These are phyloP conservation scores for Diaporthe sp. DNA, from an alignment of 2,329 filamentous ascomycete species.

Conservation along the genomic window DNA sequence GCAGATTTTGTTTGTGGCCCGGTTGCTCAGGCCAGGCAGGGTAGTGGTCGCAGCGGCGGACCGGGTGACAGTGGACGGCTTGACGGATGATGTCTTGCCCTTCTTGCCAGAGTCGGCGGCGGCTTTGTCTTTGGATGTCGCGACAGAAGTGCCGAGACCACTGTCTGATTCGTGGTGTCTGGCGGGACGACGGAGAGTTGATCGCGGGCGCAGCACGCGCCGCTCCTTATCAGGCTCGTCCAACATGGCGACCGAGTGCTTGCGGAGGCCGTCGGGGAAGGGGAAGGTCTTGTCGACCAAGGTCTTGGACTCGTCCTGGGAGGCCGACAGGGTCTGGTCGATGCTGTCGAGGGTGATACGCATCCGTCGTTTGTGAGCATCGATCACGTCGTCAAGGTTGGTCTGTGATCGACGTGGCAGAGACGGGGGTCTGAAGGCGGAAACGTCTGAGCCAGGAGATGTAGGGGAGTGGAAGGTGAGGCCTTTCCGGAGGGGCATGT, in stretches of 20 bases:
- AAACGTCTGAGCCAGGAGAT: slow-evolving; percentile 47
- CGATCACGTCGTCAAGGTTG: slow-evolving; percentile 78
- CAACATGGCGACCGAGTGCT: slow-evolving; percentile 66
- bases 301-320: slow-evolving; percentile 47
- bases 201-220: slow-evolving; percentile 66
- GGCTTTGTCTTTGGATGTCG: slow-evolving; percentile 68
- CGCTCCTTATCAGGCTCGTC: slow-evolving; percentile 58
- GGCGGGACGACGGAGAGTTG: slow-evolving; percentile 61
- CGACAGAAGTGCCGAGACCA: slow-evolving; percentile 86
- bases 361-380: slow-evolving; percentile 76
- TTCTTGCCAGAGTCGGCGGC: slow-evolving; percentile 58
- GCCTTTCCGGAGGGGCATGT: slow-evolving; percentile 75
- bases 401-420: slow-evolving; percentile 78
- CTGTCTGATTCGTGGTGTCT: slow-evolving; percentile 86
- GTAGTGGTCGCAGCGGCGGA: slow-evolving; percentile 65
- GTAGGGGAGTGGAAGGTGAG: slow-evolving; percentile 73
- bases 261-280: slow-evolving; percentile 70
- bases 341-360: slow-evolving; percentile 75
- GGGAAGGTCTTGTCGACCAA: slow-evolving; percentile 70
- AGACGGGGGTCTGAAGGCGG: slow-evolving; percentile 63
- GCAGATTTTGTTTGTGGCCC: slow-evolving; percentile 82
- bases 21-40: slow-evolving; percentile 73
- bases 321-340: slow-evolving; percentile 70
- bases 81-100: slow-evolving; percentile 47
- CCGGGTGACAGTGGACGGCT: slow-evolving; percentile 71